Conservation (phyloP, 345 rosid genomes). For the Aethionema arabicum region DNA sequence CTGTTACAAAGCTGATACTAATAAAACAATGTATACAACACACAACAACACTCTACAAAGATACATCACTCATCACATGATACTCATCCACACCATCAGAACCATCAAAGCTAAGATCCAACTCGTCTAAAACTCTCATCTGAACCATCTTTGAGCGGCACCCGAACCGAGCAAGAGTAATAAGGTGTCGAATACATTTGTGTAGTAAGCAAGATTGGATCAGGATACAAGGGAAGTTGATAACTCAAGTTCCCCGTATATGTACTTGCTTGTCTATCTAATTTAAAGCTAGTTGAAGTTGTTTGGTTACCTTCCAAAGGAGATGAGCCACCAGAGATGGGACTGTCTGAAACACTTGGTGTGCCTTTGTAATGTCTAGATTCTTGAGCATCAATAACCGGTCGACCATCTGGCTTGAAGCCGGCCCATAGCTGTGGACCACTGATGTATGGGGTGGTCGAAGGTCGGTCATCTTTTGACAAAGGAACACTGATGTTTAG, state of each 20-base stretch:
- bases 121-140: slow-evolving; percentile 27
- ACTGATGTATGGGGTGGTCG: slow-evolving; percentile 37
- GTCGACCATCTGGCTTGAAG: slow-evolving; percentile 36
- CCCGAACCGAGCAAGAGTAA: slow-evolving; percentile 34
- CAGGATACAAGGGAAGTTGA: slow-evolving; percentile 43
- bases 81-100: background rate
- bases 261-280: slow-evolving; percentile 38
- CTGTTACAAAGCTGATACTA: slow-evolving; percentile 17
- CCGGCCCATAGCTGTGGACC: slow-evolving; percentile 39
- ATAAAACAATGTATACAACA: slow-evolving; percentile 15
- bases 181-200: slow-evolving; percentile 43
- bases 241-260: slow-evolving; percentile 30
- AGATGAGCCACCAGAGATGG: slow-evolving; percentile 25
- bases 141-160: slow-evolving; percentile 42
- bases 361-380: slow-evolving; percentile 31
- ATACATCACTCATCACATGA: slow-evolving; percentile 1
- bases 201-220: slow-evolving; percentile 32
- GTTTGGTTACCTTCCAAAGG: slow-evolving; percentile 28
- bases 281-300: slow-evolving; percentile 30
- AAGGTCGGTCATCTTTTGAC: slow-evolving; percentile 24
- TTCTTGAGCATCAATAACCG: slow-evolving; percentile 35
- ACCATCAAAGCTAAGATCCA: slow-evolving; percentile 9
- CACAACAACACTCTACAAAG: slow-evolving; percentile 23
- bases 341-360: slow-evolving; percentile 40
- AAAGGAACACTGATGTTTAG: slow-evolving; percentile 22